Conservation (phyloP, 2,329 filamentous ascomycete genomes). For the Endothia cerciana region DNA sequence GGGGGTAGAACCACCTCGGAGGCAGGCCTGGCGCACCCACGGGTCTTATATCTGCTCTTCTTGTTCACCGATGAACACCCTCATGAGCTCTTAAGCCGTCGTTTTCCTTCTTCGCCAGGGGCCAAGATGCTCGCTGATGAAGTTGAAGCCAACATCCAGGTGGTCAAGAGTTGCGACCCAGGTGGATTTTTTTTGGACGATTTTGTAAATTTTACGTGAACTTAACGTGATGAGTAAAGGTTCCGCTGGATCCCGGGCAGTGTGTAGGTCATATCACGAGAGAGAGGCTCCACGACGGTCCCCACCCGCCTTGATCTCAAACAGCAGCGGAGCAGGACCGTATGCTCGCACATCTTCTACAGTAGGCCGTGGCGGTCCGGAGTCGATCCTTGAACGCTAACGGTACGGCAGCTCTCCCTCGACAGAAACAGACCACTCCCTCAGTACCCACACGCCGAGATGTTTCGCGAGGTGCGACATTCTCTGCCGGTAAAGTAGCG, state of each 20-base stretch:
- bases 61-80: neutral
- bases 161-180: neutral
- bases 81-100: slow-evolving; percentile 13
- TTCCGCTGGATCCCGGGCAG: neutral
- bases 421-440: neutral
- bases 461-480: neutral
- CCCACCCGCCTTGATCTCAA: too few species aligned
- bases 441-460: neutral
- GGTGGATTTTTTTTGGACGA: neutral
- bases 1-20: neutral
- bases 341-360: neutral
- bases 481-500: neutral
- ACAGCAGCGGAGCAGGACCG: too few species aligned
- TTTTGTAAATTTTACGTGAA: slow-evolving; percentile 13
- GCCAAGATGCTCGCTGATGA: neutral
- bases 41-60: neutral
- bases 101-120: neutral
- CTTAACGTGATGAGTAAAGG: slow-evolving; percentile 1
- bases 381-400: neutral
- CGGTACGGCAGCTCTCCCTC: neutral
- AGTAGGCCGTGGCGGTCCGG: neutral
- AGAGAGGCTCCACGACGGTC: too few species aligned
- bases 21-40: neutral
- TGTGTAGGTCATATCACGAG: too few species aligned
- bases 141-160: neutral